These are phyloP conservation scores for Saccharomyces eubayanus DNA, from an alignment of 805 yeast genomes.

Conservation along the genomic window DNA sequence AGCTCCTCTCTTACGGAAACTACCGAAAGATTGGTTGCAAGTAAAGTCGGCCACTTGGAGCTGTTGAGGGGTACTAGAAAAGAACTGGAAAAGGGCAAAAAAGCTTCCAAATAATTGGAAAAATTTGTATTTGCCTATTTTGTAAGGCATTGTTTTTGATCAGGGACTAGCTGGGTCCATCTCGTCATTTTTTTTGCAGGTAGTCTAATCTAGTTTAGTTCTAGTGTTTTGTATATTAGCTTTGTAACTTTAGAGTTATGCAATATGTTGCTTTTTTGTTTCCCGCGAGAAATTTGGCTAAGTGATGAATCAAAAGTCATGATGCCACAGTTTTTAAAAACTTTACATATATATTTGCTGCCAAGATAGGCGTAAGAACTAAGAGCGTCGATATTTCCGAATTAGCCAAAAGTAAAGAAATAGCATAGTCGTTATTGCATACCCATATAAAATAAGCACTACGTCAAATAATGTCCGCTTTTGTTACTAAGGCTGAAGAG, in stretches of 20 bases:
- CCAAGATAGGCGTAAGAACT: neutral
- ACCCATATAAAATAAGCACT: neutral
- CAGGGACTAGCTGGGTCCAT: neutral
- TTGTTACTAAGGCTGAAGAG: conserved; percentile 36
- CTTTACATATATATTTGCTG: neutral
- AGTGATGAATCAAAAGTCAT: neutral
- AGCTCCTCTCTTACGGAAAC: conserved; percentile 41
- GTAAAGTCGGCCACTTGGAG: conserved; percentile 92
- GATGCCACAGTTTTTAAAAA: neutral
- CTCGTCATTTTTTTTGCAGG: neutral
- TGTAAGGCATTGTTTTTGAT: neutral
- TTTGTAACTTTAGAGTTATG: neutral
- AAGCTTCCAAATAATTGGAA: conserved; percentile 15
- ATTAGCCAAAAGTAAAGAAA: neutral
- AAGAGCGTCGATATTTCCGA: neutral
- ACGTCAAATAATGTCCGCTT: conserved; percentile 12
- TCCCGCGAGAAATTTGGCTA: neutral
- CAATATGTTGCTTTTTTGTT: neutral
- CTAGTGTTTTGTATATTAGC: neutral
- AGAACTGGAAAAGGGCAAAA: conserved; percentile 55
- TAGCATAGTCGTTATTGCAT: neutral
- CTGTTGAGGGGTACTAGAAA: conserved; percentile 84
- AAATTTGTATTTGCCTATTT: conserved; percentile 10
- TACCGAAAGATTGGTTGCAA: conserved; percentile 80
- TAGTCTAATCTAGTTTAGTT: neutral